Percentiles rank a stretch among this genome's conserved stretches.
Evolutionary conservation across 768 basidiomycete genomes (phyloP).

Genomic region (Cyclocybe cylindracea): DNA sequence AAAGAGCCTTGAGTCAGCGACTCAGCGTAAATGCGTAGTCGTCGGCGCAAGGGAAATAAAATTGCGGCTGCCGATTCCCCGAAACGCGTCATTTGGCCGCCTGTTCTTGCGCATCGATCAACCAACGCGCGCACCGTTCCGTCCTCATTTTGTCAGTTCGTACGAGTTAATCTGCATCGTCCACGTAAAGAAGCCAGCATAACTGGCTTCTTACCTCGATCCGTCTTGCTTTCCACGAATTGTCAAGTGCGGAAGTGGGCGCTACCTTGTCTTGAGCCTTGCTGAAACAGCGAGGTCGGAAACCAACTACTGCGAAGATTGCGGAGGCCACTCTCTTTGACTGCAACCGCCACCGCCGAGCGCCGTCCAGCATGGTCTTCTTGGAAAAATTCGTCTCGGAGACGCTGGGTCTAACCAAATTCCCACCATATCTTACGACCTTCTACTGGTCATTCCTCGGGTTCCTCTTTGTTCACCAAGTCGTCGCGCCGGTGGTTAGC

Average conservation of each 20-base stretch:
- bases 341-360: neutral
- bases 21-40: too few relatives aligned
- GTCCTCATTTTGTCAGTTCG: too few relatives aligned
- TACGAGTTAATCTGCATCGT: too few relatives aligned
- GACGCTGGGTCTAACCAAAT: conserved; percentile 50
- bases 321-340: neutral
- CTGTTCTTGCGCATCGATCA: too few relatives aligned
- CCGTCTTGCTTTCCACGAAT: neutral
- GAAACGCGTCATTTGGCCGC: too few relatives aligned
- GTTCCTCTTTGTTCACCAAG: conserved; percentile 60
- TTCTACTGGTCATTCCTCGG: conserved; percentile 54
- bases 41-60: too few relatives aligned
- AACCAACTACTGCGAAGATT: too few relatives aligned
- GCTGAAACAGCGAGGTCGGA: neutral
- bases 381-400: conserved; percentile 28
- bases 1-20: too few relatives aligned
- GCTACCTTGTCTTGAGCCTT: neutral
- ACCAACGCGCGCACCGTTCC: too few relatives aligned
- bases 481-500: conserved; percentile 57
- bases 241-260: neutral
- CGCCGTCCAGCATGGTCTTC: conserved; percentile 13
- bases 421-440: conserved; percentile 56
- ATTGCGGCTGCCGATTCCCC: too few relatives aligned
- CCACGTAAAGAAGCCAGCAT: too few relatives aligned
- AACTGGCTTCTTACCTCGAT: neutral